Conservation (phyloP, 1,284 basidiomycete genomes). For the Tremellales sp. region DNA sequence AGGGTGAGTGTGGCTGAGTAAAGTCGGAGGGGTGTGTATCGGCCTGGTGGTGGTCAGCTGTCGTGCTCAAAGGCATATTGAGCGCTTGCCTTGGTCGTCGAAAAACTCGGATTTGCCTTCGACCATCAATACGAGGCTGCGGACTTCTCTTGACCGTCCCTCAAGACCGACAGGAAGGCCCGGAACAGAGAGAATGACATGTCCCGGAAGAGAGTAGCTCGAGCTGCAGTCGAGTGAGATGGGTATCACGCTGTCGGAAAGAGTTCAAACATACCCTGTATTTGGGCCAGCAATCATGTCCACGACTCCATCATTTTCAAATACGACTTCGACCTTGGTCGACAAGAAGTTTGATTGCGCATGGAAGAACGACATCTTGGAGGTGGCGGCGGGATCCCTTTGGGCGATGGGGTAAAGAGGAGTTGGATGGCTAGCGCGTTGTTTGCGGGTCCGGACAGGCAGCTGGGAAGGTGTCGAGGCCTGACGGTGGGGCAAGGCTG, state of each 20-base stretch:
- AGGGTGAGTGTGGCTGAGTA: conserved; percentile 18
- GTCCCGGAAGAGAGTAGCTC: conserved; percentile 32
- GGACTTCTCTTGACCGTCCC: conserved; percentile 20
- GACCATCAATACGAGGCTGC: conserved; percentile 29
- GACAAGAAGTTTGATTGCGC: conserved; percentile 12
- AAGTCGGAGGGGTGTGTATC: conserved; percentile 41
- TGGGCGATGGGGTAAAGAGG: no score
- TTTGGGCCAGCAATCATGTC: conserved; percentile 31
- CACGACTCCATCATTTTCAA: conserved; percentile 25
- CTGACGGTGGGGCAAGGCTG: no score
- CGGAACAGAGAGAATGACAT: conserved; percentile 22
- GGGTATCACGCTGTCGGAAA: conserved; percentile 6
- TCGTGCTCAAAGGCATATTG: neutral
- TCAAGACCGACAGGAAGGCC: conserved; percentile 17
- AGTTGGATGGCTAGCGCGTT: no score
- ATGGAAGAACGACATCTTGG: conserved; percentile 10
- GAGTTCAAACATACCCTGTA: conserved; percentile 29
- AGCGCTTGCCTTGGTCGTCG: conserved; percentile 36
- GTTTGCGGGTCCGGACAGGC: no score
- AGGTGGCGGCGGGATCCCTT: neutral
- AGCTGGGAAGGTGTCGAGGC: no score
- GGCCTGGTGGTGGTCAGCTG: conserved; percentile 24
- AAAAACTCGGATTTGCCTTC: conserved; percentile 45
- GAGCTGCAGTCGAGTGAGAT: conserved; percentile 13
- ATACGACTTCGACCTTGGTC: conserved; percentile 23